These are phyloP conservation scores for Paecilomyces fulvus DNA, from an alignment of 2,329 filamentous ascomycete genomes.

Conservation along the genomic window DNA sequence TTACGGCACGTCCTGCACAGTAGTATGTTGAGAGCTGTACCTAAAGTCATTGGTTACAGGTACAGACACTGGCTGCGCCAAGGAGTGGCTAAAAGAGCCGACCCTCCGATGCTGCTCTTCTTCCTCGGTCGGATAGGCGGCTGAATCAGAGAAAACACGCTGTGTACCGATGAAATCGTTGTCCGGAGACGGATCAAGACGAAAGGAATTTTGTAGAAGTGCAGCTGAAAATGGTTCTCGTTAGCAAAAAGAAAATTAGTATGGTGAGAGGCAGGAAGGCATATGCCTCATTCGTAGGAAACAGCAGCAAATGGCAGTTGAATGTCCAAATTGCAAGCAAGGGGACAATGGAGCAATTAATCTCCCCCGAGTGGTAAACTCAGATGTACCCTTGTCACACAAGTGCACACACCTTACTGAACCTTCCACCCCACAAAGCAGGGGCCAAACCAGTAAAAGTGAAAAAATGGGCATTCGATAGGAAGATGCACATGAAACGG, in stretches of 20 bases:
- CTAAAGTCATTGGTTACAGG: slow-evolving; percentile 41
- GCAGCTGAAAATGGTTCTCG: slow-evolving; percentile 18
- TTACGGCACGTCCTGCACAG: slow-evolving; percentile 47
- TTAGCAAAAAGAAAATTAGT: slow-evolving; percentile 12
- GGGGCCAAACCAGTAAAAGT: background rate
- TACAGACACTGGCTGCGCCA: slow-evolving; percentile 37
- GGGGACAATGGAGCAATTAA: background rate
- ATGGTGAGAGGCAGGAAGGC: slow-evolving; percentile 6
- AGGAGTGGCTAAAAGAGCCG: slow-evolving; percentile 39
- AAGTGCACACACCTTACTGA: slow-evolving; percentile 3
- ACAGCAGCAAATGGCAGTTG: background rate
- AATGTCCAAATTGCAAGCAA: background rate
- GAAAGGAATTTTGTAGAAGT: slow-evolving; percentile 27
- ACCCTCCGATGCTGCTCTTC: slow-evolving; percentile 46
- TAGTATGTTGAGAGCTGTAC: slow-evolving; percentile 45
- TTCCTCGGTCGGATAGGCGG: slow-evolving; percentile 28
- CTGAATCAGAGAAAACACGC: slow-evolving; percentile 24
- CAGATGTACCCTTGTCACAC: slow-evolving; percentile 6
- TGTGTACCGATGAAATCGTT: slow-evolving; percentile 31
- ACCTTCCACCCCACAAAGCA: background rate
- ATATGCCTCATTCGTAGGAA: background rate
- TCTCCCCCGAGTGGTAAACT: background rate
- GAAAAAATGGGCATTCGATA: slow-evolving; percentile 1
- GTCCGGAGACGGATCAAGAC: slow-evolving; percentile 31
- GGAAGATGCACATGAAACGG: background rate